phyloP scores from a whole-genome alignment of 805 yeast species.

The Nakazawaea wyomingensis region DNA sequence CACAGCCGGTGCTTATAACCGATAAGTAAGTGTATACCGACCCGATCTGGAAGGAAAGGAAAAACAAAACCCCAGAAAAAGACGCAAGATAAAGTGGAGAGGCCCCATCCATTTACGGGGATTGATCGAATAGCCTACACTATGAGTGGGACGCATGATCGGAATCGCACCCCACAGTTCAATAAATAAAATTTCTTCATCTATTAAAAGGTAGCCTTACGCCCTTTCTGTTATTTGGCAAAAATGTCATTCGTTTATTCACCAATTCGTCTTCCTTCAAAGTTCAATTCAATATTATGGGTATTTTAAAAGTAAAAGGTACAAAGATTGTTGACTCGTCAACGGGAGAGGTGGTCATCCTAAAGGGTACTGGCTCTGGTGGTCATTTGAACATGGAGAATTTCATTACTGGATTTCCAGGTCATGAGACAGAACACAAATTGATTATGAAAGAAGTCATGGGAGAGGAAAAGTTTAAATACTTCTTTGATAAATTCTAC shows the following conservation, averaged over 20 bases:
- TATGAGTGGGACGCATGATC: too few species aligned
- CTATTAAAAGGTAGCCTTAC: too few species aligned
- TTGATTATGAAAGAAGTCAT: conserved; percentile 31
- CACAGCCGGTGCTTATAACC: too few species aligned
- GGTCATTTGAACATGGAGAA: conserved; percentile 53
- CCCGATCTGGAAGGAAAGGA: too few species aligned
- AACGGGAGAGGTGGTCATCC: conserved; percentile 32
- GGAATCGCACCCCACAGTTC: too few species aligned
- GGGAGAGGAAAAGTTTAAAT: conserved; percentile 43
- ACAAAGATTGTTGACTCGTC: conserved; percentile 41
- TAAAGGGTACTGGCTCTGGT: conserved; percentile 45
- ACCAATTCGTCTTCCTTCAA: background rate
- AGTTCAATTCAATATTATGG: background rate
- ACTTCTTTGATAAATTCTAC: conserved; percentile 45
- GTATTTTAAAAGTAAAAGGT: conserved; percentile 35
- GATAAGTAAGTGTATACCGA: too few species aligned
- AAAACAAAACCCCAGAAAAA: too few species aligned
- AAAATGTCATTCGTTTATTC: background rate
- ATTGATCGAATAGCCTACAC: too few species aligned
- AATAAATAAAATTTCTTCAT: too few species aligned
- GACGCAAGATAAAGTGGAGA: too few species aligned
- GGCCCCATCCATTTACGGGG: too few species aligned
- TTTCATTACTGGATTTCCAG: conserved; percentile 52
- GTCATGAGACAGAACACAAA: conserved; percentile 48
- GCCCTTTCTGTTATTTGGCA: too few species aligned